Base-by-base conservation (phyloP, 2,329 filamentous ascomycete species). In the Sporothrix dimorphospora region DNA sequence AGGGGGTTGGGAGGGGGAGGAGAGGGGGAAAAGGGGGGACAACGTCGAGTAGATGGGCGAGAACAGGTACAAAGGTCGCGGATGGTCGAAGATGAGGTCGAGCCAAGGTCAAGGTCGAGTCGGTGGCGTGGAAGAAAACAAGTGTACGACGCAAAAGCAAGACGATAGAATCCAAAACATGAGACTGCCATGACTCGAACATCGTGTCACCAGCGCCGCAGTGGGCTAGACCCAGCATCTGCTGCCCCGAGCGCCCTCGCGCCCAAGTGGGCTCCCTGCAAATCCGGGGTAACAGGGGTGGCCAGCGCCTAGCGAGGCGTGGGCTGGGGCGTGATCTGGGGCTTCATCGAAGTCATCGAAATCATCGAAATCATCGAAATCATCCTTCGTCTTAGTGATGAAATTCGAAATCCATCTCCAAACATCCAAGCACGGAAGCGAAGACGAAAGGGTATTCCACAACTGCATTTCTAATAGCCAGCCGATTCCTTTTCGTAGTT, bases 261-360 rank as follows among this genome's bases (percentile, higher is more conserved):
- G 42, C 5, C 40, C 42, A 45, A 47, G 63, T 66, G 63, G 63
- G 42, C 42, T 47, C 61, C 57, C 45, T 47, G 45, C 16, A 66
- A 66, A 66, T 66, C 63, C 63, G 63, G 63, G 63, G 63, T 66
- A 66, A 66, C 63, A 66, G 63, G 63, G 63, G n/a, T 42, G 53
- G 57, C 19, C 38, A 61, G 8, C 57, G 57, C 19, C 53, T 34
- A n/a, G 53, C 21, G 45, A 47, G n/a, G n/a, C n/a, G n/a, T n/a
- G n/a, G n/a, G n/a, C n/a, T n/a, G n/a, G n/a, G n/a, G n/a, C n/a
- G 51, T 34, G 30, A 24, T 8, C 51, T 53, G 51, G 51, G 21
- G 45, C 45, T 47, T 55, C 51, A 21, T 55, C 51, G 16, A 57
- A 21, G 6, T 6, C 53, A 34, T 30, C 53, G 24, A 55, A 16